phyloP scores from a whole-genome alignment of 2,329 filamentous ascomycete species.

The Akanthomyces muscarius region DNA sequence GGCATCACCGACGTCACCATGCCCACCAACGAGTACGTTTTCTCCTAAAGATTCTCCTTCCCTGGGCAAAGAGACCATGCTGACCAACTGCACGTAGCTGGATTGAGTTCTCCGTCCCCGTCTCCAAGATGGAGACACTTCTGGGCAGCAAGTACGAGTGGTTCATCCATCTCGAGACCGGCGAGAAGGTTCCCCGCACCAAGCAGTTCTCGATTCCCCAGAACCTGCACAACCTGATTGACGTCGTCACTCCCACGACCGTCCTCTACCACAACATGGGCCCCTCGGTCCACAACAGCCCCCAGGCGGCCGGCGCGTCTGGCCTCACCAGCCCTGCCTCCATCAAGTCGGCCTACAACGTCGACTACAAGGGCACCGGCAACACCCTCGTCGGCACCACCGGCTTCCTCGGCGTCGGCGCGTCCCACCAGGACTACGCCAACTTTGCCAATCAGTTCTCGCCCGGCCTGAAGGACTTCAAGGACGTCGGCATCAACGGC shows the following conservation, averaged over 20 bases:
- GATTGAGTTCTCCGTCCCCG: slow-evolving; percentile 15
- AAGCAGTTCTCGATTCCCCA: slow-evolving; percentile 21
- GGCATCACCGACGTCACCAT: slow-evolving; percentile 16
- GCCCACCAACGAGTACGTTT: slow-evolving; percentile 18
- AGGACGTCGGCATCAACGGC: slow-evolving; percentile 15
- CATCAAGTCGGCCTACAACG: slow-evolving; percentile 18
- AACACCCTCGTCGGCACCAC: slow-evolving; percentile 18
- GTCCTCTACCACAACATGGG: slow-evolving; percentile 17
- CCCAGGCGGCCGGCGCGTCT: not conserved
- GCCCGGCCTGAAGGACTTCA: slow-evolving; percentile 14
- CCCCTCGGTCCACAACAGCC: not conserved
- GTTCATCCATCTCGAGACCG: slow-evolving; percentile 13
- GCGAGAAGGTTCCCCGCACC: slow-evolving; percentile 16
- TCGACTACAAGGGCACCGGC: slow-evolving; percentile 19
- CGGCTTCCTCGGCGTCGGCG: slow-evolving; percentile 17
- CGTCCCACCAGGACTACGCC: slow-evolving; percentile 15
- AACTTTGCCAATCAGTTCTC: slow-evolving; percentile 10
- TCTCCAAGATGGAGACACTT: slow-evolving; percentile 16
- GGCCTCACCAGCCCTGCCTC: slow-evolving; percentile 17
- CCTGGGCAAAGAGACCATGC: not conserved
- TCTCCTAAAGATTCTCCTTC: not conserved
- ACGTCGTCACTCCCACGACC: slow-evolving; percentile 20
- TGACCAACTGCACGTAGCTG: not conserved
- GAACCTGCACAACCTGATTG: slow-evolving; percentile 18
- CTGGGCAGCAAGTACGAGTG: slow-evolving; percentile 14